phyloP scores from a whole-genome alignment of 805 yeast species.

The Wickerhamiella sergipiensis region DNA sequence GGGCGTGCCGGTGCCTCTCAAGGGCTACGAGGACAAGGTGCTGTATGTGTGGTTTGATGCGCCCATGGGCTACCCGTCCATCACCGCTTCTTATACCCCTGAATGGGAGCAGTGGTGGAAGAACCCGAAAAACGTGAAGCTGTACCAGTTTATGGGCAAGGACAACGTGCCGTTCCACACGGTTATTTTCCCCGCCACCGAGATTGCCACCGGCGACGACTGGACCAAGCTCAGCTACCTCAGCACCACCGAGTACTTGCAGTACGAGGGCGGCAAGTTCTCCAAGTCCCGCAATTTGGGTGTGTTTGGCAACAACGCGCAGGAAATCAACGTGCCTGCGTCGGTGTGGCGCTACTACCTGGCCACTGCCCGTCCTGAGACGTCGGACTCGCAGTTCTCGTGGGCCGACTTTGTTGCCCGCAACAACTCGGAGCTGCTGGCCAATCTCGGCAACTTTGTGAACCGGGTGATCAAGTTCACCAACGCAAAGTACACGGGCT shows the following conservation, averaged over 20 bases:
- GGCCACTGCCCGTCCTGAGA: slow-evolving; percentile 86
- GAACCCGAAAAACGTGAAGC: slow-evolving; percentile 72
- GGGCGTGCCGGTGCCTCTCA: slow-evolving; percentile 97
- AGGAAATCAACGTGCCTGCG: slow-evolving; percentile 79
- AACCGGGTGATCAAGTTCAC: slow-evolving; percentile 87
- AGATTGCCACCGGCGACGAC: slow-evolving; percentile 70
- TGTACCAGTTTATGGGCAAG: slow-evolving; percentile 98
- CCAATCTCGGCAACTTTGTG: slow-evolving; percentile 92
- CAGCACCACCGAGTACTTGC: slow-evolving; percentile 90
- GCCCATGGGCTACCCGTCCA: slow-evolving; percentile 88
- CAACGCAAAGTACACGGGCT: slow-evolving; percentile 82
- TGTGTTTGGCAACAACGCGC: slow-evolving; percentile 95
- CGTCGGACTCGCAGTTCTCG: slow-evolving; percentile 91
- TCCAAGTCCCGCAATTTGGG: slow-evolving; percentile 97
- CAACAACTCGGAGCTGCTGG: slow-evolving; percentile 85
- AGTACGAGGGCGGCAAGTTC: slow-evolving; percentile 96
- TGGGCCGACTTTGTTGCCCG: slow-evolving; percentile 93
- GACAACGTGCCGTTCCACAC: slow-evolving; percentile 98
- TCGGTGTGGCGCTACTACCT: slow-evolving; percentile 97
- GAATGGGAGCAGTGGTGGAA: slow-evolving; percentile 92
- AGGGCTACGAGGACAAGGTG: slow-evolving; percentile 76
- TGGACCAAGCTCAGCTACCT: slow-evolving; percentile 91
- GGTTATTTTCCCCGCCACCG: slow-evolving; percentile 90
- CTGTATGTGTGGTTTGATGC: slow-evolving; percentile 99
- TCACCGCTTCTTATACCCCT: slow-evolving; percentile 80